Evolutionary conservation across 179 eudicot species (phyloP), one percentile per base, ranked within the genome.

Genomic region (Heliamphora pulchella): DNA sequence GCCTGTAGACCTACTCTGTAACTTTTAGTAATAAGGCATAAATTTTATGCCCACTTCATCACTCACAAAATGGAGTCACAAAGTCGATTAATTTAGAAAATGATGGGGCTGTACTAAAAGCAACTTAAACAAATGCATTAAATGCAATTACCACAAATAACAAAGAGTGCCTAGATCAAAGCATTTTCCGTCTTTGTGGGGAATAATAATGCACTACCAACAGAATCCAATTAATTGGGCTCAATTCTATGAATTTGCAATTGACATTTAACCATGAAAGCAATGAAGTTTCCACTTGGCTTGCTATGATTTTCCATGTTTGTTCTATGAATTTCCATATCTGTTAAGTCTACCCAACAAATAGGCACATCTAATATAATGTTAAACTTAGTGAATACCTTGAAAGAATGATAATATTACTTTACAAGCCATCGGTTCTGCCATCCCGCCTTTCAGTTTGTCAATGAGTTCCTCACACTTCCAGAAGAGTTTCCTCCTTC

Each of bases 381-480:
- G 64, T 14, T 31, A 8, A 41, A 9, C 55, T 47, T 14, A 73
- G 6, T 31, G 31, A 76, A 62, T 88, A 93, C 98, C 98, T 91
- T 93, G 97, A 75, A 95, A 95, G 87, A 93, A 89, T 82, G 84
- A 82, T 64, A 93, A 82, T 58, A 95, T 87, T 18, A 86, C 87
- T 91, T 91, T 88, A 83, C 91, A 89, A 80, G 93, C 93, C 84
- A 87, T 79, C 48, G 89, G 81, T 80, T 93, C 97, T 8, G 91
- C 87, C n/a, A 90, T 83, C 44, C 98, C 98, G 63, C 88, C 83
- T 86, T 90, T 95, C 88, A 95, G 81, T 73, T 91, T 89, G 80
- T 91, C 97, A 22, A 90, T 85, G 72, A 95, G 91, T 85, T 95
- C 98, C 82, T 93, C 97, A 75, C 97, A 95, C 86, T 91, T 95